These are phyloP conservation scores for Jackrogersella multiformis DNA, from an alignment of 495 filamentous ascomycete species.

Conservation along the genomic window DNA sequence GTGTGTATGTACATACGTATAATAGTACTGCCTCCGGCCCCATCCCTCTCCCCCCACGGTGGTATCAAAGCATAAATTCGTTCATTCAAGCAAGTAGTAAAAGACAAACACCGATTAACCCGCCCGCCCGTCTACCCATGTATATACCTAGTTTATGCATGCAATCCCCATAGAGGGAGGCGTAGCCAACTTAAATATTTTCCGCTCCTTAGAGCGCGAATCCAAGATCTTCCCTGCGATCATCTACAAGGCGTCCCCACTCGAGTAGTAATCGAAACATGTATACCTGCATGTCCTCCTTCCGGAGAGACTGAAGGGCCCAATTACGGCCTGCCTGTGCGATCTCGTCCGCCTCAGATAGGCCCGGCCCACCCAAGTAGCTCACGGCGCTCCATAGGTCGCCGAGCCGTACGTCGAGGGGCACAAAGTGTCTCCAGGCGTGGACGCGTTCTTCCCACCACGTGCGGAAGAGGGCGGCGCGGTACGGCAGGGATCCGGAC, in stretches of 20 bases:
- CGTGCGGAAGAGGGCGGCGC: slow-evolving; percentile 71
- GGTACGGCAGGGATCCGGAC: slow-evolving; percentile 70
- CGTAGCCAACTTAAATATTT: not conserved
- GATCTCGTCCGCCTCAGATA: slow-evolving; percentile 61
- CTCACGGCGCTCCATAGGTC: slow-evolving; percentile 68
- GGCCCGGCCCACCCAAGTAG: slow-evolving; percentile 59
- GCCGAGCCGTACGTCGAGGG: slow-evolving; percentile 72
- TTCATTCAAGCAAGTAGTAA: slow-evolving; percentile 2
- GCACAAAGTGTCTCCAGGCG: slow-evolving; percentile 82
- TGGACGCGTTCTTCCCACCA: slow-evolving; percentile 78
- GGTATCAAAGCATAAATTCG: slow-evolving; percentile 23
- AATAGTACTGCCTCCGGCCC: not conserved
- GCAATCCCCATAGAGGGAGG: not conserved
- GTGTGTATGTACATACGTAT: not conserved
- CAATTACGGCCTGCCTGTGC: slow-evolving; percentile 71
- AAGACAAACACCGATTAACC: not conserved
- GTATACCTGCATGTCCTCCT: slow-evolving; percentile 86
- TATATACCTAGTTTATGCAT: not conserved
- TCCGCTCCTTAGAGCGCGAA: slow-evolving; percentile 46
- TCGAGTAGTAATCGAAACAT: slow-evolving; percentile 81
- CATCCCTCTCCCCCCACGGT: not conserved
- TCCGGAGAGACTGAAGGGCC: slow-evolving; percentile 70
- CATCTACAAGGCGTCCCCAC: slow-evolving; percentile 74
- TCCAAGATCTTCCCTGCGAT: slow-evolving; percentile 66
- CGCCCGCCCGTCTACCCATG: not conserved